Conservation (phyloP, 331 rosid genomes). For the Malus hybrid region DNA sequence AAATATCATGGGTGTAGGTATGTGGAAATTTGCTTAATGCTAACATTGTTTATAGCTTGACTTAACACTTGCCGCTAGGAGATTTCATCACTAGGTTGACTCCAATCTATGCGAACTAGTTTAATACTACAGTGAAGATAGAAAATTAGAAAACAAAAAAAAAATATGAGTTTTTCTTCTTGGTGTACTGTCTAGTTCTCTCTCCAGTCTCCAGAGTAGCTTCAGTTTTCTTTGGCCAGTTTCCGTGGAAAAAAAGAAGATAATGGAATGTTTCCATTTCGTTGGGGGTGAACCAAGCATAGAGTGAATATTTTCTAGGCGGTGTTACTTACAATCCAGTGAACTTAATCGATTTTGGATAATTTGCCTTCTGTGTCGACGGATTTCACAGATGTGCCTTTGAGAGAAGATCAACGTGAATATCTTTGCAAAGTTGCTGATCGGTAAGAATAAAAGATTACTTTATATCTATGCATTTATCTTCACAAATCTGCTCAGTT, state of each 20-base stretch:
- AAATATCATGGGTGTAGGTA: conserved; percentile 70
- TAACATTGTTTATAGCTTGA: not conserved
- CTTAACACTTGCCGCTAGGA: not conserved
- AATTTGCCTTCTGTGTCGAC: conserved; percentile 15
- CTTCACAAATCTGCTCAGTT: not conserved
- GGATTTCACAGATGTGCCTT: conserved; percentile 88
- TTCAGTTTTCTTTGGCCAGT: not conserved
- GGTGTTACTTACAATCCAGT: no score
- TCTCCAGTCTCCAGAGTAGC: not conserved
- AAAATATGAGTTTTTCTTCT: not conserved
- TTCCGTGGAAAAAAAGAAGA: not conserved
- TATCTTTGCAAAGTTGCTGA: conserved; percentile 83
- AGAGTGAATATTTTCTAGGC: not conserved
- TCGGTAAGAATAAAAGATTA: conserved; percentile 35
- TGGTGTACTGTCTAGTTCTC: not conserved
- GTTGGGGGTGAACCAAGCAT: not conserved
- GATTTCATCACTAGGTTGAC: not conserved
- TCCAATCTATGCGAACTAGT: not conserved
- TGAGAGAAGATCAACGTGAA: conserved; percentile 81
- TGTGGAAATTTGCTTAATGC: not conserved
- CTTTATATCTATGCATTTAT: not conserved
- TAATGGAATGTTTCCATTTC: not conserved
- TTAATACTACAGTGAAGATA: not conserved
- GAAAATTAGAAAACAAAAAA: not conserved
- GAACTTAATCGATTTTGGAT: not conserved